Evolutionary conservation across 805 yeast genomes (phyloP), one percentile per base, ranked within the genome.

Genomic region (Pichia deserticola): DNA sequence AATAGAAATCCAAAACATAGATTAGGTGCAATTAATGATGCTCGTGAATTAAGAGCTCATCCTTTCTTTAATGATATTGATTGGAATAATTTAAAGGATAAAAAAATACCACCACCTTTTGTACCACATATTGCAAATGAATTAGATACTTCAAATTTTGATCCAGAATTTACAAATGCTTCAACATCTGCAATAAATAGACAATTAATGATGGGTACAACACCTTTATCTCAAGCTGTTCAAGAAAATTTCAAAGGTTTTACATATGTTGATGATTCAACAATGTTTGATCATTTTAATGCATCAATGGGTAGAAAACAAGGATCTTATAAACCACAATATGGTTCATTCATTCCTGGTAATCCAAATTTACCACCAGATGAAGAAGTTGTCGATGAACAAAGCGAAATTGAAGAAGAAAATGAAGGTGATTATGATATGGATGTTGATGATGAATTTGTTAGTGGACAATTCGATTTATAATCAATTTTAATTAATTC

Each of bases 181-280:
- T 84, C 95, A 15, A 89, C 97, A 0, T 84, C 95, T 8, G 82
- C 82, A 38, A 78, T 89, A 65, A 84, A 75, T 60, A 81, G 80
- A 59, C 86, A 81, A 57, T 73, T 74, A 74, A 83, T 73, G 54
- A 64, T 78, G 70, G 82, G 79, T 11, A 72, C 80, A 29, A 86
- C 97, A 5, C 98, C 98, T 34, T 71, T 93, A 54, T 84, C 95
- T 9, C 97, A 97, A 4, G 96, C 95, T 0, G 82, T 92, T 60
- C 99, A 93, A 70, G 97, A 93, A 47, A 90, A 90, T 64, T 93
- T 93, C 71, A 89, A 88, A 60, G 99, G 99, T 0, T 93, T 93
- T 67, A 93, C 99, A 0, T 93, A 86, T 67, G 97, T 92, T 44
- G 97, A 90, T 65, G 97, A 87, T 54, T 84, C 95, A 29, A 79